Evolutionary conservation across 306 rosid genomes (phyloP).

Genomic region (Oemleria cerasiformis): DNA sequence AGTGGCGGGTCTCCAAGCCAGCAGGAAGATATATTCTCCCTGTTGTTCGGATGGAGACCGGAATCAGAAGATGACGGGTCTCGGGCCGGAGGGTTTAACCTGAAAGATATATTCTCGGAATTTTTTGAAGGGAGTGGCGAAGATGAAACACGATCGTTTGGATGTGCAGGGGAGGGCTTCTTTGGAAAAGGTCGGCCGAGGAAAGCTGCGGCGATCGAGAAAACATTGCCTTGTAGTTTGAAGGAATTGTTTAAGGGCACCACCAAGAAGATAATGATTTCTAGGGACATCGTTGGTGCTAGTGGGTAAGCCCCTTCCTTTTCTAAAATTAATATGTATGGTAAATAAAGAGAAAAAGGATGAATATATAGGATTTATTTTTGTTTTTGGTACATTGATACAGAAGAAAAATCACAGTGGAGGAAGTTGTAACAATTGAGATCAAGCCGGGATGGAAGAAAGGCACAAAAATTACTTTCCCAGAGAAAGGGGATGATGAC

Average conservation of each 20-base stretch:
- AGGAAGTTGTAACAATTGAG: conserved; percentile 79
- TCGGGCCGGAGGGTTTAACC: conserved; percentile 20
- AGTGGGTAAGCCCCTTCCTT: conserved; percentile 53
- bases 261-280: conserved; percentile 85
- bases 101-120: conserved; percentile 46
- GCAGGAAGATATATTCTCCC: conserved; percentile 43
- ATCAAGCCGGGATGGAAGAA: conserved; percentile 97
- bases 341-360: too few relatives aligned
- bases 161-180: conserved; percentile 42
- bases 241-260: conserved; percentile 87
- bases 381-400: conserved; percentile 15
- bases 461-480: conserved; percentile 87
- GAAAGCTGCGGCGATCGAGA: conserved; percentile 66
- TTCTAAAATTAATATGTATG: background rate
- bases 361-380: background rate
- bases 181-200: conserved; percentile 37
- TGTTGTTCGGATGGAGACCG: conserved; percentile 49
- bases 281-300: conserved; percentile 66
- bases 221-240: conserved; percentile 63
- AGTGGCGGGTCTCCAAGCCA: conserved; percentile 41
- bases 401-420: conserved; percentile 66
- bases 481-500: conserved; percentile 68
- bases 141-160: conserved; percentile 39
- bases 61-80: conserved; percentile 48
- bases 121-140: conserved; percentile 48